Conservation (phyloP, 2,329 filamentous ascomycete species). For the Escovopsis weberi region DNA sequence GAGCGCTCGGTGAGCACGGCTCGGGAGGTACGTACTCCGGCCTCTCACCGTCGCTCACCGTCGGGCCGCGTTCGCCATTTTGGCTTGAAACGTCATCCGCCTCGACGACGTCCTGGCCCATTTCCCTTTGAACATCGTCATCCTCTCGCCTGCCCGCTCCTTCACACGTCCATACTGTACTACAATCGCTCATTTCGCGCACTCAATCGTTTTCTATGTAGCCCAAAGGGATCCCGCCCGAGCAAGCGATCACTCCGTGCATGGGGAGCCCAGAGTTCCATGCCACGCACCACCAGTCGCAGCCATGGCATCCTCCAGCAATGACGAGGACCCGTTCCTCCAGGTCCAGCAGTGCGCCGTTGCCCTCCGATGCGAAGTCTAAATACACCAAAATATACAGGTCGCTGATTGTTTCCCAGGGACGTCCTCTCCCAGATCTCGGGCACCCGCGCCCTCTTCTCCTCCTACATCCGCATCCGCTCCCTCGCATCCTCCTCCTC, state of each 20-base stretch:
- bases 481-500: constrained; percentile 62
- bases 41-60: constrained; percentile 1
- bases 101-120: not conserved
- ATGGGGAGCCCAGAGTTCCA: no score
- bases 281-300: no score
- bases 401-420: constrained; percentile 29
- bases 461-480: constrained; percentile 90
- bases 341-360: constrained; percentile 50
- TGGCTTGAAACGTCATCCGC: constrained; percentile 6
- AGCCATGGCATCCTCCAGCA: constrained; percentile 51
- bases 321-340: constrained; percentile 56
- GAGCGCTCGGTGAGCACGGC: not conserved
- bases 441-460: constrained; percentile 72
- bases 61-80: not conserved
- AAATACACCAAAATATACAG: not conserved
- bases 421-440: constrained; percentile 78
- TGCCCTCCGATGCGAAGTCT: not conserved
- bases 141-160: no score
- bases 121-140: not conserved
- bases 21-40: constrained; percentile 5
- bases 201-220: not conserved
- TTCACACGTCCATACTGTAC: no score
- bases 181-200: no score
- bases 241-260: no score
- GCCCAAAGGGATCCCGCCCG: no score